Percentiles rank a stretch among this genome's conserved stretches.
Evolutionary conservation across 2,329 filamentous ascomycete species (phyloP).

Genomic region (Aspergillus sp.): DNA sequence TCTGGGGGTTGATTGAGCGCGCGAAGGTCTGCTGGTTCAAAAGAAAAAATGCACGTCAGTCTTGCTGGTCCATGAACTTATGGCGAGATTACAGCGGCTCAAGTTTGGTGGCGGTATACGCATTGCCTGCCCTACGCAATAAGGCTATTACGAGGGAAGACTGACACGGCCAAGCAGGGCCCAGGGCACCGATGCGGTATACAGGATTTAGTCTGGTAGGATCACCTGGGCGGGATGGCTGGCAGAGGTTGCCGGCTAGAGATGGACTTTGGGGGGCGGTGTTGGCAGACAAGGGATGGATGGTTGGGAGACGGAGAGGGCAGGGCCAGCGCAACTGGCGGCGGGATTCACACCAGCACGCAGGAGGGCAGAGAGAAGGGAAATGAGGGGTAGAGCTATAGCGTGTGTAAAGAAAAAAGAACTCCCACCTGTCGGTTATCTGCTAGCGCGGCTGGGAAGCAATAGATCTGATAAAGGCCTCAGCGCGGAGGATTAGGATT

Average conservation of each 20-base stretch:
- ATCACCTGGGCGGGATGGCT: constrained; percentile 6
- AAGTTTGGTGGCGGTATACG: constrained; percentile 10
- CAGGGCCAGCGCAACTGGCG: not conserved
- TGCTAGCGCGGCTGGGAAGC: not conserved
- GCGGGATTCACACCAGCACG: constrained; percentile 1
- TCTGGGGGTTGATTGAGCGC: not conserved
- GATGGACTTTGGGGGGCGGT: not conserved
- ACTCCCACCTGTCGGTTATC: constrained; percentile 11
- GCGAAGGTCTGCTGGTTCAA: constrained; percentile 14
- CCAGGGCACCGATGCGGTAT: constrained; percentile 1
- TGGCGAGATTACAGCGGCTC: constrained; percentile 17
- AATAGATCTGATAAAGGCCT: not conserved
- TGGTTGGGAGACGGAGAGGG: not conserved
- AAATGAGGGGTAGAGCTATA: constrained; percentile 15
- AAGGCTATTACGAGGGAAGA: constrained; percentile 20
- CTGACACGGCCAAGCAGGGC: not conserved
- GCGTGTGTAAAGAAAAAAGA: constrained; percentile 7
- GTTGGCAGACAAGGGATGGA: not conserved
- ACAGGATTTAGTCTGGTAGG: constrained; percentile 8
- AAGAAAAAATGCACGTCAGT: constrained; percentile 21
- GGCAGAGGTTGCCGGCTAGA: not conserved
- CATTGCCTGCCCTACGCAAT: constrained; percentile 22
- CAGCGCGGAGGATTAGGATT: too few species aligned
- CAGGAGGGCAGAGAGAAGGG: not conserved
- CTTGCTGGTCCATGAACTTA: constrained; percentile 13